phyloP scores from a whole-genome alignment of 768 basidiomycete species.

The Naganishia kalamii region DNA sequence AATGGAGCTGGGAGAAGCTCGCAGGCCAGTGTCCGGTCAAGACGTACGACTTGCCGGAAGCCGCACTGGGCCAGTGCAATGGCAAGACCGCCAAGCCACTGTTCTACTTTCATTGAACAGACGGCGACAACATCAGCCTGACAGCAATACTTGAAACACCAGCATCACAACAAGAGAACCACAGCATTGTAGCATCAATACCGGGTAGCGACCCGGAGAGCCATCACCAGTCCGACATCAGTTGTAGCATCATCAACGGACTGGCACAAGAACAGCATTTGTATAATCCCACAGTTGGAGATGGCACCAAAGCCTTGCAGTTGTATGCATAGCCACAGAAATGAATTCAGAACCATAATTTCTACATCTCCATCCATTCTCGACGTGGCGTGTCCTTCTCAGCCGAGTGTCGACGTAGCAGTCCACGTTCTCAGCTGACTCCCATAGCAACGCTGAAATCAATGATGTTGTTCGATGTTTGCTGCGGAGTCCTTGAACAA shows the following conservation, averaged over 20 bases:
- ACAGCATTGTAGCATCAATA: not conserved
- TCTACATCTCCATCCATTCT: no score
- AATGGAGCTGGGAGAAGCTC: constrained; percentile 14
- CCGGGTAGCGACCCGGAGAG: not conserved
- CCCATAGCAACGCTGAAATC: no score
- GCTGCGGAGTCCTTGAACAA: no score
- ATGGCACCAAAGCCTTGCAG: no score
- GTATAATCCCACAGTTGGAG: no score
- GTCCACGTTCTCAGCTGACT: no score
- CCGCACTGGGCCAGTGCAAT: constrained; percentile 7
- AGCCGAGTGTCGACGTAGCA: no score
- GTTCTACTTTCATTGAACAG: constrained; percentile 5
- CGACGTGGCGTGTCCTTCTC: no score
- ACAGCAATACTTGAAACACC: not conserved
- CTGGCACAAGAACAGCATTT: no score
- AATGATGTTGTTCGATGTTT: no score
- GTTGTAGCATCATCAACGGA: constrained; percentile 11
- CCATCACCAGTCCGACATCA: not conserved
- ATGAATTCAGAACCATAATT: no score
- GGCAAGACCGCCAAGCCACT: constrained; percentile 8
- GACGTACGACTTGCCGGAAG: constrained; percentile 9
- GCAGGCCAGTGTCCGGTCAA: constrained; percentile 10
- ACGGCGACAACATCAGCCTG: not conserved
- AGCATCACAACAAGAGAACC: not conserved
- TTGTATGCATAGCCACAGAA: no score